Evolutionary conservation across 2,329 filamentous ascomycete genomes (phyloP).

Genomic region (Alternaria brassicicola): DNA sequence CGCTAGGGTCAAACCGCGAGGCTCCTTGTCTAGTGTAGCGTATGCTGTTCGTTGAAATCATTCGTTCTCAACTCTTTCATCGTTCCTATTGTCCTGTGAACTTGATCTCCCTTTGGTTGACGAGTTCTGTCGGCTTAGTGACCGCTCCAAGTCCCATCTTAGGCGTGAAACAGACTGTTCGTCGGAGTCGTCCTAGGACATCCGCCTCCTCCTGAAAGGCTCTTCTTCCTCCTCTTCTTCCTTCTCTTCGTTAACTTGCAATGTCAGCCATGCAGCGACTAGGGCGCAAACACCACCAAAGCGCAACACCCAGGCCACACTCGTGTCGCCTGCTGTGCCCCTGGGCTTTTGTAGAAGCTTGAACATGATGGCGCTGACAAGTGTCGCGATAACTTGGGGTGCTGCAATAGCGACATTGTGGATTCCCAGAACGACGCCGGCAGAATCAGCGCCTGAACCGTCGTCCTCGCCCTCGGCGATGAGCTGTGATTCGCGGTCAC

Average conservation of each 20-base stretch:
- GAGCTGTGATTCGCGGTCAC: conserved; percentile 48
- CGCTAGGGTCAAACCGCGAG: not conserved
- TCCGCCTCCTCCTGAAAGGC: conserved; percentile 29
- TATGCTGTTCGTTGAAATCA: not conserved
- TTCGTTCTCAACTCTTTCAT: not conserved
- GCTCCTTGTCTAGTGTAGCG: not conserved
- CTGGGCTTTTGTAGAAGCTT: conserved; percentile 84
- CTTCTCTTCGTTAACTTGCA: conserved; percentile 68
- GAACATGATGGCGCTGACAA: conserved; percentile 85
- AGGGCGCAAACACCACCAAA: conserved; percentile 82
- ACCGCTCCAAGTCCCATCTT: conserved; percentile 17
- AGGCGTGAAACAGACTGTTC: conserved; percentile 11
- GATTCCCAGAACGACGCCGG: conserved; percentile 89
- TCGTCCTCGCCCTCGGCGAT: conserved; percentile 57
- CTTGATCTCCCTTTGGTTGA: not conserved
- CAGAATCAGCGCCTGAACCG: conserved; percentile 70
- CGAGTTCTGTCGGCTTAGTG: conserved; percentile 10
- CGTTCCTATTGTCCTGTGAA: not conserved
- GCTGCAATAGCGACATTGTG: conserved; percentile 95
- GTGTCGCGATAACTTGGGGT: conserved; percentile 87
- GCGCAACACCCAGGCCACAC: conserved; percentile 83
- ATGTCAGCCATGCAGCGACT: conserved; percentile 74
- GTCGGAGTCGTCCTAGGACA: conserved; percentile 29
- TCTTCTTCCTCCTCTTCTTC: conserved; percentile 29
- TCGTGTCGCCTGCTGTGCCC: conserved; percentile 82